These are phyloP conservation scores for Mycena indigotica DNA, from an alignment of 768 basidiomycete genomes.

Conservation along the genomic window DNA sequence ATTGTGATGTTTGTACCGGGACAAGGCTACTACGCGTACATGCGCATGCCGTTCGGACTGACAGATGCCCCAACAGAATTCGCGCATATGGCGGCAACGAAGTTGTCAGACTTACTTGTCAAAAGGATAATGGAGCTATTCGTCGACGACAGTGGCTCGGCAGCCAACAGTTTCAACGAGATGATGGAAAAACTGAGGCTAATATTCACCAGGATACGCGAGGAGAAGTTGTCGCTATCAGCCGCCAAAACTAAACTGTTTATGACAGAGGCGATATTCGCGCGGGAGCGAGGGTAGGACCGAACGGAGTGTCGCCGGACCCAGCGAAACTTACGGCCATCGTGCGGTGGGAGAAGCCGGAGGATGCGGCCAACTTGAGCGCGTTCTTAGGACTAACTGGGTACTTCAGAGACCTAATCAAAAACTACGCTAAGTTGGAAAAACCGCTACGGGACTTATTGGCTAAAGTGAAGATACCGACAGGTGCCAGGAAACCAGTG, in stretches of 20 bases:
- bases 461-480: slow-evolving; percentile 20
- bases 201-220: slow-evolving; percentile 31
- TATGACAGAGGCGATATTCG: slow-evolving; percentile 37
- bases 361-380: slow-evolving; percentile 28
- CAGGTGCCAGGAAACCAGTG: slow-evolving; percentile 19
- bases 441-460: slow-evolving; percentile 35
- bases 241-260: slow-evolving; percentile 38
- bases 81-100: slow-evolving; percentile 27
- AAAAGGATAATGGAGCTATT: slow-evolving; percentile 32
- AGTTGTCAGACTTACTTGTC: slow-evolving; percentile 29
- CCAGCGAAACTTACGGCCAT: slow-evolving; percentile 38
- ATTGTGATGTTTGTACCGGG: slow-evolving; percentile 41
- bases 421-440: slow-evolving; percentile 34
- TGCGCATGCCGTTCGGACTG: slow-evolving; percentile 42
- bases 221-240: slow-evolving; percentile 36
- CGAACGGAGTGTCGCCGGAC: slow-evolving; percentile 37
- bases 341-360: slow-evolving; percentile 37
- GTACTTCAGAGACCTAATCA: slow-evolving; percentile 37
- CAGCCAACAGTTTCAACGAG: slow-evolving; percentile 34
- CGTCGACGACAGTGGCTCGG: slow-evolving; percentile 40
- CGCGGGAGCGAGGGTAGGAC: slow-evolving; percentile 34
- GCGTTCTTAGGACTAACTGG: slow-evolving; percentile 38
- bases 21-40: slow-evolving; percentile 36
- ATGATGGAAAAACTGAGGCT: slow-evolving; percentile 26
- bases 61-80: slow-evolving; percentile 42